Conservation (phyloP, 179 eudicot species). For the Heliamphora pulchella region DNA sequence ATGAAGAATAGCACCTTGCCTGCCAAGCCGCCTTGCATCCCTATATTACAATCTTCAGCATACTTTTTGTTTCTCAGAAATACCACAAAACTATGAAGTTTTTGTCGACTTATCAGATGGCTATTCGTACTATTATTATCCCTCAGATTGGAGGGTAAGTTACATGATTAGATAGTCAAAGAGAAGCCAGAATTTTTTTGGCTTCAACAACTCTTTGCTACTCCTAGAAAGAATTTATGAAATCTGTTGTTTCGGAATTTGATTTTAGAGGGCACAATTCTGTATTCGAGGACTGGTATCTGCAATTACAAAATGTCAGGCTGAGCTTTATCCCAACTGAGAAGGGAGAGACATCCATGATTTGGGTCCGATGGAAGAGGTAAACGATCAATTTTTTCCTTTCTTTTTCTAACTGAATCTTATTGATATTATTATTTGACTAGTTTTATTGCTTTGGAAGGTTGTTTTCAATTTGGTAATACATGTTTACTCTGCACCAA, state of each 20-base stretch:
- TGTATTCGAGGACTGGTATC: constrained; percentile 55
- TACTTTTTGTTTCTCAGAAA: background rate
- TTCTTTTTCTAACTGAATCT: background rate
- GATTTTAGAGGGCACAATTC: constrained; percentile 81
- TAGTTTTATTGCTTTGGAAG: constrained; percentile 27
- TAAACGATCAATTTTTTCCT: constrained; percentile 15
- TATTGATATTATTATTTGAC: background rate
- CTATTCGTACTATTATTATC: constrained; percentile 74
- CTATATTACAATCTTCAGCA: background rate
- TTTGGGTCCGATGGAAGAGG: constrained; percentile 73
- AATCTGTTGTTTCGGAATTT: constrained; percentile 39
- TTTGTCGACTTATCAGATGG: constrained; percentile 82
- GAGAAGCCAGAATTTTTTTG: background rate
- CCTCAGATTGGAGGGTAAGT: constrained; percentile 93
- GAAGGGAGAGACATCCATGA: constrained; percentile 63
- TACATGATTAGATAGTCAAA: background rate
- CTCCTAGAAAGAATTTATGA: background rate
- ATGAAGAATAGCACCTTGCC: constrained; percentile 1
- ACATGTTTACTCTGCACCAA: constrained; percentile 71
- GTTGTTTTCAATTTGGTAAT: constrained; percentile 45
- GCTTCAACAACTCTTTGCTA: background rate
- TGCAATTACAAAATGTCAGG: constrained; percentile 51
- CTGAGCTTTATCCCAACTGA: constrained; percentile 75
- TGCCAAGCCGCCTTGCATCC: constrained; percentile 13
- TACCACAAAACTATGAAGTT: constrained; percentile 33